Percentiles rank a stretch among this genome's conserved stretches.
phyloP scores from a whole-genome alignment of 495 filamentous ascomycete genomes.

The Penicillium lagena region DNA sequence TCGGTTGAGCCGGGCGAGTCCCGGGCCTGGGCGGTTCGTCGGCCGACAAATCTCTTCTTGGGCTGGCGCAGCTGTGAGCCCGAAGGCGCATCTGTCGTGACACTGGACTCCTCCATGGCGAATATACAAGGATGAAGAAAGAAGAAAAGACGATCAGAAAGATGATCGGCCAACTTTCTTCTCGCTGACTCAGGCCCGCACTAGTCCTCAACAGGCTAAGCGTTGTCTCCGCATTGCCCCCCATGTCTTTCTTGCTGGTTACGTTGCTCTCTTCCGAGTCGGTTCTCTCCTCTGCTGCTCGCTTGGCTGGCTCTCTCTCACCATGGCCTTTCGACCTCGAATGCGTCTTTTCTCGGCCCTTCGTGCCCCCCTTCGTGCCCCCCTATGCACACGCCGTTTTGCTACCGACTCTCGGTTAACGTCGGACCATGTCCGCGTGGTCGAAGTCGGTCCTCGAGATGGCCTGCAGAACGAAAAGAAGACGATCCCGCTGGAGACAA shows the following conservation, averaged over 20 bases:
- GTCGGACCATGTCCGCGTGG: slow-evolving; percentile 56
- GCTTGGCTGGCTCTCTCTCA: not conserved
- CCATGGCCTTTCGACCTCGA: slow-evolving; percentile 17
- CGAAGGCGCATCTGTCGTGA: slow-evolving; percentile 5
- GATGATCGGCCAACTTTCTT: slow-evolving; percentile 5
- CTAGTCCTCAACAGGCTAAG: slow-evolving; percentile 15
- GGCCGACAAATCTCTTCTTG: slow-evolving; percentile 74
- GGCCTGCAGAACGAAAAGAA: slow-evolving; percentile 95
- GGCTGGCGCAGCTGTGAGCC: slow-evolving; percentile 42
- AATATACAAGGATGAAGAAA: not conserved
- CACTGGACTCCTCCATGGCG: slow-evolving; percentile 2
- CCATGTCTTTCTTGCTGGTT: not conserved
- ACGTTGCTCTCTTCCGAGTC: not conserved
- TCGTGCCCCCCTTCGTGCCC: slow-evolving; percentile 22
- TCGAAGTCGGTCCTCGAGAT: slow-evolving; percentile 92
- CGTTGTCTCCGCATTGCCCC: slow-evolving; percentile 17
- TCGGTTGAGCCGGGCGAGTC: slow-evolving; percentile 43
- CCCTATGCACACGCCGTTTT: slow-evolving; percentile 24
- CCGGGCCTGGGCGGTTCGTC: slow-evolving; percentile 53
- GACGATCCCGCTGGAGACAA: slow-evolving; percentile 70
- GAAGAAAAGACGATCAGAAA: not conserved
- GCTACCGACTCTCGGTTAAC: slow-evolving; percentile 43
- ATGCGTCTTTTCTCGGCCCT: slow-evolving; percentile 27
- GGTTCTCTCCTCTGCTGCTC: not conserved
- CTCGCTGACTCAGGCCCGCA: slow-evolving; percentile 2